Evolutionary conservation across 768 basidiomycete species (phyloP).

Genomic region (Trametes cinnabarina): DNA sequence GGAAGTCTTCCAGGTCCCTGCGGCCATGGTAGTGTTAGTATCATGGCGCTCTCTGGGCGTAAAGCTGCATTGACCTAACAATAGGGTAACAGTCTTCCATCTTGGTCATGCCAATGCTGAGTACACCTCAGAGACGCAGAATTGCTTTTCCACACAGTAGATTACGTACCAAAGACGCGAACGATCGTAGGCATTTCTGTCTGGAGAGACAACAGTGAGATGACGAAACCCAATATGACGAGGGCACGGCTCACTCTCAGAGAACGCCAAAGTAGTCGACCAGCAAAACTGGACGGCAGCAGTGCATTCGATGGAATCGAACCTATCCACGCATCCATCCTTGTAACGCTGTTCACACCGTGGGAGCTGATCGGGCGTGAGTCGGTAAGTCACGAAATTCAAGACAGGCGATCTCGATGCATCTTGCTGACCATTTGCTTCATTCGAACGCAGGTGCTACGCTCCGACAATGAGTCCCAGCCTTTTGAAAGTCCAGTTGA

Average conservation of each 20-base stretch:
- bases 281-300: constrained; percentile 43
- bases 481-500: neutral
- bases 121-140: too few relatives aligned
- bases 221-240: neutral
- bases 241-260: constrained; percentile 26
- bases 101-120: constrained; percentile 39
- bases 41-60: neutral
- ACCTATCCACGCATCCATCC: constrained; percentile 41
- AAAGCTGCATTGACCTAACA: constrained; percentile 21
- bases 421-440: constrained; percentile 37
- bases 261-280: constrained; percentile 26
- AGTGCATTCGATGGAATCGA: constrained; percentile 43
- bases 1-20: constrained; percentile 58
- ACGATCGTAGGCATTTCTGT: constrained; percentile 10
- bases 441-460: constrained; percentile 43
- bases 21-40: neutral
- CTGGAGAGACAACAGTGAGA: neutral
- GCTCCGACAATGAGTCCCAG: too few relatives aligned
- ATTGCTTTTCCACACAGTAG: too few relatives aligned
- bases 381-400: neutral
- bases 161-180: constrained; percentile 4
- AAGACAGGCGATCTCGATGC: neutral
- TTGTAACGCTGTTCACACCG: constrained; percentile 42
- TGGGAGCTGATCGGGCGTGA: constrained; percentile 36
- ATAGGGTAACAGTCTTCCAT: constrained; percentile 61